These are phyloP conservation scores for Marchantia paleacea DNA, from an alignment of 225 moss, liverwort and hornwort genomes.

Conservation along the genomic window DNA sequence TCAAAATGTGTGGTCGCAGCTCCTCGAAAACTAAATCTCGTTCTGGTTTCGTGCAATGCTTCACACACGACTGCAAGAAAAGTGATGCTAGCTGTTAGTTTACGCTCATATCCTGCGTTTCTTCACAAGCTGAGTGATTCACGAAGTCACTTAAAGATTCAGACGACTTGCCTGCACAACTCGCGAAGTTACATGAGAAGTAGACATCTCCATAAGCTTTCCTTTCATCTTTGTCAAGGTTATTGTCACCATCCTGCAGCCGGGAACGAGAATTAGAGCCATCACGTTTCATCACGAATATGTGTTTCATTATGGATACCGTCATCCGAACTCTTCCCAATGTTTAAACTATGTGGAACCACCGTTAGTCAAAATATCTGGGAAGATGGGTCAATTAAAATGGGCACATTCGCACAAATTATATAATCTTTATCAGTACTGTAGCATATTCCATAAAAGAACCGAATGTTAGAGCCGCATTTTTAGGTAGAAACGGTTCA, in stretches of 20 bases:
- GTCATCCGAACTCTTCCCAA: too few species aligned
- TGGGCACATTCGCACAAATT: too few species aligned
- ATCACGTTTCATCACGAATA: too few species aligned
- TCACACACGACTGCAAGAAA: conserved; percentile 66
- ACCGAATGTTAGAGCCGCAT: too few species aligned
- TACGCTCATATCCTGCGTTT: not conserved
- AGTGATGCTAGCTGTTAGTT: not conserved
- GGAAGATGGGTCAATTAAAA: too few species aligned
- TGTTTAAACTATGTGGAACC: too few species aligned
- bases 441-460: too few species aligned
- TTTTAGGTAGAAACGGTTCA: too few species aligned
- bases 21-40: conserved; percentile 76
- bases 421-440: too few species aligned
- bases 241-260: conserved; percentile 43
- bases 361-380: too few species aligned
- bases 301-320: too few species aligned
- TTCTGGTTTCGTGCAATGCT: conserved; percentile 73
- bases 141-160: not conserved
- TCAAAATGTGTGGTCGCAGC: conserved; percentile 84
- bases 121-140: not conserved
- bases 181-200: conserved; percentile 43
- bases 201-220: conserved; percentile 45
- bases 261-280: not conserved
- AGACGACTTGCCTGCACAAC: conserved; percentile 40
- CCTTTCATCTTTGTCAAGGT: conserved; percentile 50